A percentile compares a stretch with the other conserved stretches of the same genome.
phyloP scores from a whole-genome alignment of 1,284 basidiomycete species.

The Microbotryum violaceum region DNA sequence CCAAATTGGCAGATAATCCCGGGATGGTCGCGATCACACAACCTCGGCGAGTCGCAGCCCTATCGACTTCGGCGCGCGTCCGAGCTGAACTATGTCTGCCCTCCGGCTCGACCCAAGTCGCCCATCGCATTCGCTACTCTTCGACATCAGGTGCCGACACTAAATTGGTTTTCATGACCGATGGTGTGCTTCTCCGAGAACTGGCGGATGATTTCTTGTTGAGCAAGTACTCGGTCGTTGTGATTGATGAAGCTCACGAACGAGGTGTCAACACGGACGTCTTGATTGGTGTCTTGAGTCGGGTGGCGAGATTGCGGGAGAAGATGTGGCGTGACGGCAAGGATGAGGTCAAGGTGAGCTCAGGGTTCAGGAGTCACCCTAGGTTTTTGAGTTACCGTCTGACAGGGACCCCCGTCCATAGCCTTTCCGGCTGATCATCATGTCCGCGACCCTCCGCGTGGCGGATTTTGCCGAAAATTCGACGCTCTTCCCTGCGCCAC shows the following conservation, averaged over 20 bases:
- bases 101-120: slow-evolving; percentile 59
- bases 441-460: slow-evolving; percentile 95
- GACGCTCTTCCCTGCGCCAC: slow-evolving; percentile 69
- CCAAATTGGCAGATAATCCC: slow-evolving; percentile 65
- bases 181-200: slow-evolving; percentile 91
- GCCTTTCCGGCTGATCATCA: slow-evolving; percentile 89
- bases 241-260: slow-evolving; percentile 98
- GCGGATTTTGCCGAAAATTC: slow-evolving; percentile 86
- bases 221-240: slow-evolving; percentile 82
- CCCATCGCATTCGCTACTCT: slow-evolving; percentile 96
- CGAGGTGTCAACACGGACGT: slow-evolving; percentile 98
- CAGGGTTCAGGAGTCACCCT: neutral
- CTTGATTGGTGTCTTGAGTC: slow-evolving; percentile 86
- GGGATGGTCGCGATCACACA: slow-evolving; percentile 98
- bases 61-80: slow-evolving; percentile 90
- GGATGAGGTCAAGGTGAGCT: slow-evolving; percentile 53
- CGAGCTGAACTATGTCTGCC: slow-evolving; percentile 76
- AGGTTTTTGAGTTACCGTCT: neutral
- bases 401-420: slow-evolving; percentile 35
- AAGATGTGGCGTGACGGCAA: slow-evolving; percentile 73
- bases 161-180: slow-evolving; percentile 98
- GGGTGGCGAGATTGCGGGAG: slow-evolving; percentile 81
- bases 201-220: slow-evolving; percentile 84
- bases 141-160: slow-evolving; percentile 82
- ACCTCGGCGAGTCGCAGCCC: slow-evolving; percentile 91